Evolutionary conservation across 805 yeast genomes (phyloP).

Genomic region (Scheffersomyces ergatensis): DNA sequence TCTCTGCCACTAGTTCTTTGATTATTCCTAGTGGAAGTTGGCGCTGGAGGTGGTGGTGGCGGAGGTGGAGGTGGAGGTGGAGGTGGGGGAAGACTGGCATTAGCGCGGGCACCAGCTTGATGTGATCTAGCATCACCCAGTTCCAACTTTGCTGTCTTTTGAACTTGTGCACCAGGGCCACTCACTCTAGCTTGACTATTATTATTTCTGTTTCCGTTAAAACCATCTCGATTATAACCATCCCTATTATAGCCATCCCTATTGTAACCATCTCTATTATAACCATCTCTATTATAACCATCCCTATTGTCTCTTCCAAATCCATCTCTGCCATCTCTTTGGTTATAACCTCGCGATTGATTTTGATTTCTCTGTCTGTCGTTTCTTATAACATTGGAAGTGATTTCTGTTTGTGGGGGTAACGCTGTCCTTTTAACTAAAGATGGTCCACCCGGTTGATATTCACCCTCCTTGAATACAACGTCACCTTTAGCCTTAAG

Average conservation of each 20-base stretch:
- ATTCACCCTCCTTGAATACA: background rate
- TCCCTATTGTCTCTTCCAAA: background rate
- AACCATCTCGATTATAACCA: background rate
- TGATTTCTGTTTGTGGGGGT: constrained; percentile 8
- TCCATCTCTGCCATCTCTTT: background rate
- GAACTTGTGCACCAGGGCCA: background rate
- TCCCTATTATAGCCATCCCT: background rate
- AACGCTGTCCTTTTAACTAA: constrained; percentile 6
- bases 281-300: background rate
- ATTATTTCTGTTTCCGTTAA: background rate
- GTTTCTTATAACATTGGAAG: background rate
- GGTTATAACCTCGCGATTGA: background rate
- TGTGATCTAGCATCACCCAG: too few relatives aligned
- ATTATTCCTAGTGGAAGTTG: constrained; percentile 4
- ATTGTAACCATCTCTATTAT: background rate
- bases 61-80: constrained; percentile 13
- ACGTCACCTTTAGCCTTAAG: constrained; percentile 4
- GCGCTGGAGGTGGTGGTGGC: constrained; percentile 4
- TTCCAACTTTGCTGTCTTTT: too few relatives aligned
- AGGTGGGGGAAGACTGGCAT: constrained; percentile 8
- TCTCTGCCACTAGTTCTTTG: constrained; percentile 7
- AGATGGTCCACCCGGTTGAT: background rate
- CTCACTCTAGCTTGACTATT: background rate
- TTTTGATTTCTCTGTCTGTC: background rate
- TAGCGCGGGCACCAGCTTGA: too few relatives aligned